Base-by-base conservation (phyloP, 768 basidiomycete genomes). In the Psilocybe azurescens region DNA sequence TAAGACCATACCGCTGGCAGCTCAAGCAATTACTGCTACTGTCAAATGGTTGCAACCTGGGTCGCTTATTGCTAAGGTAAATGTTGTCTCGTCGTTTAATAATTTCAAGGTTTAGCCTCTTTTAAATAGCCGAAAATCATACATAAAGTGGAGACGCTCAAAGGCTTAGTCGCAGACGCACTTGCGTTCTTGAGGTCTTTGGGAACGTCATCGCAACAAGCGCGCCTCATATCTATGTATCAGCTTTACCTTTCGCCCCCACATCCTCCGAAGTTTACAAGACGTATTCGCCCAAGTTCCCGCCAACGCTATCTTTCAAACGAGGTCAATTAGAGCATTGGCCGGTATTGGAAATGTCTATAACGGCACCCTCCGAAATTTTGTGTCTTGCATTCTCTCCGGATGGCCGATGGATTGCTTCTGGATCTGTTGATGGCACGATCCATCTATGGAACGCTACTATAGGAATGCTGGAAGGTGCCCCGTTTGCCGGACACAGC, bases 221-320 rank as follows among this genome's bases (percentile, higher is more conserved):
- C 50, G 69, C 73, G 10, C 75, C 77, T 8, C 78, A 80, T 46
- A 72, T 80, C 9, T 80, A 80, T 60, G 11, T 80, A 3, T 79
- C 79, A 36, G 79, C 75, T 28, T 64, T 80, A 39, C 71, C 77
- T 7, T 77, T 76, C 41, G 62, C 70, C 10, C 77, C 78, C 2
- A 60, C 44, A 2, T 61, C 65, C 24, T 74, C 72, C 28, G 38
- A 58, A 8, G 62, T 79, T 6, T 50, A 30, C 5, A 28, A 65
- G 46, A 51, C 64, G 5, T 73, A 61, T 36, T 53, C 16, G 3
- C 6, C 36, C 2, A n/a, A 33, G 32, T 70, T 28, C 69, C 63
- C 10, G 52, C 61, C 7, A 58, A 61, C 8, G n/a, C 36, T 49
- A 69, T 70, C 56, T 9, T 30, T 63, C 9, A 4, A 53, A 49